A percentile compares a stretch with the other conserved stretches of the same genome.
Evolutionary conservation across 208 protist species (phyloP).

Genomic region (Leishmania major): DNA sequence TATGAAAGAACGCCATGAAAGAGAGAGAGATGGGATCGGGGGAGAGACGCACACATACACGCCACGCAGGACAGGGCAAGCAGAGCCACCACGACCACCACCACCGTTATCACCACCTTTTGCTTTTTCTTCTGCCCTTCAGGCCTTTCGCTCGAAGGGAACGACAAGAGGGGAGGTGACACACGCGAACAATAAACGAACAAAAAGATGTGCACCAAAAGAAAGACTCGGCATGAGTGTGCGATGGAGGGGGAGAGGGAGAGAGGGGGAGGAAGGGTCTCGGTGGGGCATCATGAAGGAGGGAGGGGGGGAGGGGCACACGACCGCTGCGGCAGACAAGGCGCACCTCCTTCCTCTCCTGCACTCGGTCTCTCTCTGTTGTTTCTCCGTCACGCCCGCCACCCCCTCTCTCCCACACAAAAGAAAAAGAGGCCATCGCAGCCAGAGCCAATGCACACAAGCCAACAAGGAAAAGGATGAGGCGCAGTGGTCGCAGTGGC

Average conservation of each 20-base stretch:
- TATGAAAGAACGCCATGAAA: background rate
- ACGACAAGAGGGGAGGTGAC: background rate
- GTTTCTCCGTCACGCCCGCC: background rate
- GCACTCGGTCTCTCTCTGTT: background rate
- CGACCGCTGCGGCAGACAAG: background rate
- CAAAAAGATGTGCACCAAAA: background rate
- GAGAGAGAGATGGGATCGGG: background rate
- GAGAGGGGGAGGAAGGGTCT: too few species aligned
- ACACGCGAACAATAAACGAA: background rate
- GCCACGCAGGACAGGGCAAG: too few species aligned
- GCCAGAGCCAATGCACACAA: background rate
- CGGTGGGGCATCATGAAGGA: too few species aligned
- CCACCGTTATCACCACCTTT: too few species aligned
- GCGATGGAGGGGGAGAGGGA: too few species aligned
- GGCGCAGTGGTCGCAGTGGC: background rate
- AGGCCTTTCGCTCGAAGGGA: too few species aligned
- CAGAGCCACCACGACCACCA: too few species aligned
- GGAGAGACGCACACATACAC: background rate
- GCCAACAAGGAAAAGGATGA: background rate
- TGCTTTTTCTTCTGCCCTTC: too few species aligned
- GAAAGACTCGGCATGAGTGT: too few species aligned
- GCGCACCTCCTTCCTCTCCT: background rate
- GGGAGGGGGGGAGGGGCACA: too few species aligned
- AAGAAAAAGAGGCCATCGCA: too few species aligned
- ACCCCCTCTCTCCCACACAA: background rate